Conservation (phyloP, 2,329 filamentous ascomycete genomes). For the Eutypa lata region DNA sequence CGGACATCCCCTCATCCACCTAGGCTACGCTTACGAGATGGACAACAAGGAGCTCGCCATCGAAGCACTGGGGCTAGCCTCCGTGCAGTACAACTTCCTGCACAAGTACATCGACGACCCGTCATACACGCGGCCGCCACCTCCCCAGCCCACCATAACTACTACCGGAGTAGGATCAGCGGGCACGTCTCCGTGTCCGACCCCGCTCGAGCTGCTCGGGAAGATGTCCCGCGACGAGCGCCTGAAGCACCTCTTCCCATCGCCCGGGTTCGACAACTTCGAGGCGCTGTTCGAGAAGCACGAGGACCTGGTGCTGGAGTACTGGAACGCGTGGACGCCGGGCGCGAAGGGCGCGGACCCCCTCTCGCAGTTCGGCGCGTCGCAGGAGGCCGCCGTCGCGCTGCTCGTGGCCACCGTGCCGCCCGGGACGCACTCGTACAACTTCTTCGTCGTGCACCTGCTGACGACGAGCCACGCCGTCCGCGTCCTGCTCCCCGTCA, state of each 20-base stretch:
- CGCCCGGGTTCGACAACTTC: constrained; percentile 61
- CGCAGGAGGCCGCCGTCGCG: constrained; percentile 59
- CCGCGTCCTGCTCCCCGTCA: constrained; percentile 74
- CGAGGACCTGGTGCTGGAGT: constrained; percentile 70
- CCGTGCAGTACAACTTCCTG: constrained; percentile 55
- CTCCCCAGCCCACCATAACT: constrained; percentile 47
- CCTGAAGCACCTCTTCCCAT: constrained; percentile 64
- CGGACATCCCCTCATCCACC: constrained; percentile 87
- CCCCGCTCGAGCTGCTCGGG: constrained; percentile 68
- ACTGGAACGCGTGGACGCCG: constrained; percentile 81
- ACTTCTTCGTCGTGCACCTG: constrained; percentile 80
- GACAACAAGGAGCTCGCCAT: constrained; percentile 81
- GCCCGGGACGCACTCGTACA: constrained; percentile 62
- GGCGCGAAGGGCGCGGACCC: constrained; percentile 48
- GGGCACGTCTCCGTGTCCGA: constrained; percentile 43
- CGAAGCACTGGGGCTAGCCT: constrained; percentile 74
- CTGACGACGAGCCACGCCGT: constrained; percentile 86
- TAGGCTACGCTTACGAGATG: constrained; percentile 91
- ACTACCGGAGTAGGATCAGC: no score
- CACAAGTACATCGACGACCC: constrained; percentile 70
- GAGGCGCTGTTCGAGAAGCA: constrained; percentile 64
- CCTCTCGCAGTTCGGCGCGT: constrained; percentile 70
- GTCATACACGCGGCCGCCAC: constrained; percentile 63
- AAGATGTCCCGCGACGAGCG: constrained; percentile 65
- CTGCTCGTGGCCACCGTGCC: constrained; percentile 60